A percentile compares a stretch with the other conserved stretches of the same genome.
Evolutionary conservation across 78 protist species (phyloP).

Genomic region (Dictyostelium firmibasis): DNA sequence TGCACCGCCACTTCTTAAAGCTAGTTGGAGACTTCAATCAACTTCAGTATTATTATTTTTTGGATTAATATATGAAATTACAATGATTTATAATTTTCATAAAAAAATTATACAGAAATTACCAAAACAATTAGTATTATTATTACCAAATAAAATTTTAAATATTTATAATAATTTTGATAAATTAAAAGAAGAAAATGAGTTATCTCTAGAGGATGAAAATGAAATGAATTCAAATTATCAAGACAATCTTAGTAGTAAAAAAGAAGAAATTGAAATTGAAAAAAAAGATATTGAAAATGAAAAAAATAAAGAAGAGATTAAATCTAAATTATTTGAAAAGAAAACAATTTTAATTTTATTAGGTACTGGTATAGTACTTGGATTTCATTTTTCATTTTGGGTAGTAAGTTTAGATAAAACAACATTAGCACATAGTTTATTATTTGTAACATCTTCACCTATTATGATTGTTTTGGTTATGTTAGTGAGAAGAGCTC

Average conservation of each 20-base stretch:
- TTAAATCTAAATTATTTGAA: not conserved
- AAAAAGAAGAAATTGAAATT: no score
- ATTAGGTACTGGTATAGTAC: conserved; percentile 17
- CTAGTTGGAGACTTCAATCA: conserved; percentile 35
- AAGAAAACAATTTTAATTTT: not conserved
- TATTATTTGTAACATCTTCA: conserved; percentile 70
- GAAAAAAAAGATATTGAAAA: not conserved
- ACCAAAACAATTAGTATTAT: not conserved
- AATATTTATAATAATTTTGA: not conserved
- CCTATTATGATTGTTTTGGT: conserved; percentile 66
- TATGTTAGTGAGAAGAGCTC: conserved; percentile 21
- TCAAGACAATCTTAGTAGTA: not conserved
- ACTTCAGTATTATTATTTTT: conserved; percentile 6
- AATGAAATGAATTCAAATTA: not conserved
- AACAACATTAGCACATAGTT: conserved; percentile 72
- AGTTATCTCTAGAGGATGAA: no score
- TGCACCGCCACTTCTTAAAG: conserved; percentile 57
- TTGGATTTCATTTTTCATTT: conserved; percentile 69
- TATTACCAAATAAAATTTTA: not conserved
- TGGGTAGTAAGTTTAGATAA: conserved; percentile 68
- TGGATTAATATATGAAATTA: conserved; percentile 14
- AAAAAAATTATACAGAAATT: not conserved
- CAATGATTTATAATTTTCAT: not conserved
- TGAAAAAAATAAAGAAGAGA: not conserved
- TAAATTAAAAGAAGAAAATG: not conserved